Evolutionary conservation across 148 eudicot genomes (phyloP).

Genomic region (Simmondsia chinensis): DNA sequence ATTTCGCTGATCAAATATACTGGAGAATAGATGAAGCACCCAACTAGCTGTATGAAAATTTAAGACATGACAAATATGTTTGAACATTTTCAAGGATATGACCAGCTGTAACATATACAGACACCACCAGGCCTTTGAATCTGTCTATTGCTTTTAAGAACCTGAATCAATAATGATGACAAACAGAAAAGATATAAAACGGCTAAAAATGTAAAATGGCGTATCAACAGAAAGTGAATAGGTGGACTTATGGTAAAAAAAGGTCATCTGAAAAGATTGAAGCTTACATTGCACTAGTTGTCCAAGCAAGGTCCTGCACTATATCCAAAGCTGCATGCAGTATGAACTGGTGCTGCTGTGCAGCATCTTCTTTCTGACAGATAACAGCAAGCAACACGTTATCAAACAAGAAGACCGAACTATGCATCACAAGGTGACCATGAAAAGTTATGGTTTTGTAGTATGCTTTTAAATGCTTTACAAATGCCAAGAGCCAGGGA

Average conservation of each 20-base stretch:
- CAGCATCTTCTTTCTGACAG: constrained; percentile 89
- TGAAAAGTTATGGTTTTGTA: too few species aligned
- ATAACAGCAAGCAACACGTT: constrained; percentile 2
- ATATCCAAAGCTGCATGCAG: constrained; percentile 89
- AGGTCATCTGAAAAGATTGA: too few species aligned
- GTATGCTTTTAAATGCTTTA: too few species aligned
- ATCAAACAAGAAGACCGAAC: neutral
- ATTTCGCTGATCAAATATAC: neutral
- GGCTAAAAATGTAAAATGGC: neutral
- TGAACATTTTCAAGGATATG: constrained; percentile 65
- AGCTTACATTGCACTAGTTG: constrained; percentile 96
- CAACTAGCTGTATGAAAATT: neutral
- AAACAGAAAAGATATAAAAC: too few species aligned
- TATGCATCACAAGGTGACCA: too few species aligned
- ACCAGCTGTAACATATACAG: constrained; percentile 97
- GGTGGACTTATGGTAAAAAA: too few species aligned
- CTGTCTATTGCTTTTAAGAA: constrained; percentile 90
- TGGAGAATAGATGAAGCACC: neutral
- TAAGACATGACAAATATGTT: neutral
- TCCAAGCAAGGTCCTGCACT: constrained; percentile 97
- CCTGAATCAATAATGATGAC: constrained; percentile 45
- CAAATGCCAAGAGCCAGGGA: too few species aligned
- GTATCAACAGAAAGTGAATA: too few species aligned
- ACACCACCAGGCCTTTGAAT: constrained; percentile 91
- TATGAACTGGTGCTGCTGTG: constrained; percentile 91